Evolutionary conservation across 1,139 yeast genomes (phyloP).

Genomic region (Candida sp.): DNA sequence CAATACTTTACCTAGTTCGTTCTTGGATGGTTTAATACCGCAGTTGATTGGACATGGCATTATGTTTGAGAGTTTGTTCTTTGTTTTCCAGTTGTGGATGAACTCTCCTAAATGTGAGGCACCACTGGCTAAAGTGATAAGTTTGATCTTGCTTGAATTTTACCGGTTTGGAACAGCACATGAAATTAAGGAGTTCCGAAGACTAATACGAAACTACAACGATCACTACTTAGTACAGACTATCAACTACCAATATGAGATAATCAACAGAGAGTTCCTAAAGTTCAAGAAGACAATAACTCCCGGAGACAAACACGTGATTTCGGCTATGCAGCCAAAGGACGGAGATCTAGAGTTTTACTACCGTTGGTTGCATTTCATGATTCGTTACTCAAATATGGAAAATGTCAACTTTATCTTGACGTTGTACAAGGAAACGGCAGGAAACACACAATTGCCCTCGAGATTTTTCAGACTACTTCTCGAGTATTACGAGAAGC

Average conservation of each 20-base stretch:
- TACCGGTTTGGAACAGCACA: conserved; percentile 31
- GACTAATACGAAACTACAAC: conserved; percentile 22
- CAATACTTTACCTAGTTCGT: conserved; percentile 22
- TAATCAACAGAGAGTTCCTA: conserved; percentile 29
- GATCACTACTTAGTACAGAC: conserved; percentile 27
- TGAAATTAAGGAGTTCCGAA: conserved; percentile 29
- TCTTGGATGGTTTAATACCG: conserved; percentile 32
- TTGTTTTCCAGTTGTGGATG: conserved; percentile 33
- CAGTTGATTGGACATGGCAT: conserved; percentile 33
- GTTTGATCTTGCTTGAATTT: conserved; percentile 31
- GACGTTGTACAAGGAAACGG: conserved; percentile 13
- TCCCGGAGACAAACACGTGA: conserved; percentile 24
- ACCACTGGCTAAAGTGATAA: conserved; percentile 32
- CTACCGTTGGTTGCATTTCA: conserved; percentile 16
- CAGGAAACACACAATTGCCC: conserved; percentile 1
- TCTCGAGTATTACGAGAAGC: conserved; percentile 16
- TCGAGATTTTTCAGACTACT: conserved; percentile 17
- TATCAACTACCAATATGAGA: conserved; percentile 27
- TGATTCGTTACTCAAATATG: conserved; percentile 21
- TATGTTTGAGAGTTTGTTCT: conserved; percentile 34
- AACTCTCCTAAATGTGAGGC: conserved; percentile 22
- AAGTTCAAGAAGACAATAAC: conserved; percentile 27
- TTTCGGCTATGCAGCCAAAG: conserved; percentile 11
- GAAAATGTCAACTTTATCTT: conserved; percentile 28
- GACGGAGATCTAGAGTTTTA: conserved; percentile 15